phyloP scores from a whole-genome alignment of 2,329 filamentous ascomycete genomes.

The Fusarium protoensiforme region DNA sequence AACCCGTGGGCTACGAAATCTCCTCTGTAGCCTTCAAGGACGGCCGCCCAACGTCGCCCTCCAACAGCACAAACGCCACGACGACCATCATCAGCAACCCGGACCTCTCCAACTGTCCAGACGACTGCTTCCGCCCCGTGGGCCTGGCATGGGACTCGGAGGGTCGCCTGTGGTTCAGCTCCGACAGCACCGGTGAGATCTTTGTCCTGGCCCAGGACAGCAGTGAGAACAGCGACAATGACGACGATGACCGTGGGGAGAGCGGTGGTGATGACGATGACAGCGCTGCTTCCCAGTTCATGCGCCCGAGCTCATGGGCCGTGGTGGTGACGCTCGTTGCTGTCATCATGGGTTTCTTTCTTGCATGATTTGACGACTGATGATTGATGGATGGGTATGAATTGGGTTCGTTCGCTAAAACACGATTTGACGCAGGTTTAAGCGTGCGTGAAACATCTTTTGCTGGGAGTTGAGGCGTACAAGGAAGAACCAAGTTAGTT shows the following conservation, averaged over 20 bases:
- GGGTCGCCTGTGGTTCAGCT: constrained; percentile 70
- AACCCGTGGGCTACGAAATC: constrained; percentile 60
- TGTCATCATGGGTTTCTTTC: constrained; percentile 42
- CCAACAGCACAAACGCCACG: constrained; percentile 58
- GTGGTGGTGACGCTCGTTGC: constrained; percentile 44
- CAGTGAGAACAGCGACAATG: constrained; percentile 3
- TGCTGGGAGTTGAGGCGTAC: neutral
- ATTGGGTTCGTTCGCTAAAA: neutral
- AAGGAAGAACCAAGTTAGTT: neutral
- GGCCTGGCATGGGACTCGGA: constrained; percentile 63
- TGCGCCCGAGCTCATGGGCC: constrained; percentile 28
- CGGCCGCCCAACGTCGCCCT: constrained; percentile 54
- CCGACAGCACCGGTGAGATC: constrained; percentile 73
- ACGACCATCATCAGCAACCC: constrained; percentile 66
- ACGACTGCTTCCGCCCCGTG: constrained; percentile 71
- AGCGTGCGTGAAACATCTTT: neutral
- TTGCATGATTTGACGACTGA: constrained; percentile 41
- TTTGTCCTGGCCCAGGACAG: constrained; percentile 58
- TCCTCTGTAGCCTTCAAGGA: constrained; percentile 53
- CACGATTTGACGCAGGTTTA: neutral
- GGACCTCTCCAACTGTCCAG: constrained; percentile 64
- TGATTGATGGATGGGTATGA: neutral
- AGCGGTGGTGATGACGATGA: constrained; percentile 25
- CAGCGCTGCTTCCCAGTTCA: constrained; percentile 34
- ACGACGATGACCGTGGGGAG: neutral